Base-by-base conservation (phyloP, 208 protist genomes). In the Polymyxa betae region DNA sequence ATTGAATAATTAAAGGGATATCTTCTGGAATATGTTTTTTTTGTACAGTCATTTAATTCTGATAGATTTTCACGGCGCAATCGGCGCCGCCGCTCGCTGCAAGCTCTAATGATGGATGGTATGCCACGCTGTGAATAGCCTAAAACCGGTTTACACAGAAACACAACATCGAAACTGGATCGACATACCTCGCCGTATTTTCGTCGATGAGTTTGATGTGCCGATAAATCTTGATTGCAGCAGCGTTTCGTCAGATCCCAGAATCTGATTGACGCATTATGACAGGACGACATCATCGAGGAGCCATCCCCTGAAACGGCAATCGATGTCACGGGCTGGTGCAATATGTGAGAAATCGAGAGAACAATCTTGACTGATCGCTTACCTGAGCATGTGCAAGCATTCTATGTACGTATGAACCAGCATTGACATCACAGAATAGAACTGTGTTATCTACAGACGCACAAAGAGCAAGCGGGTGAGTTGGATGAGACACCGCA, bases 181-280 rank as follows among this genome's bases (percentile, higher is more conserved):
- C 16, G 72, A 82, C 5, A 43, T 5, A 82, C 72, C 72, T 82
- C 72, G n/a, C 72, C 72, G 72, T 82, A 82, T 82, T 82, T 82
- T n/a, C 72, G 72, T 38, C 72, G 72, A 82, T 82, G 72, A 5
- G 72, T 82, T n/a, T 82, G 72, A 82, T 82, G 72, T 40, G 72
- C 72, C 5, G 72, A 82, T 35, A 82, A 43, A 35, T 82, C 72
- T n/a, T 82, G 72, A 35, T 45, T 43, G 72, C 72, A 82, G 12
- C 35, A 35, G 35, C 72, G 72, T 35, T 82, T 82, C 12, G 72
- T 43, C 16, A 82, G 12, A n/a, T 82, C 72, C 72, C 72, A 82
- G n/a, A 82, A 82, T 5, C 72, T 5, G 5, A 82, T 82, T 5
- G 72, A 82, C 5, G 72, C n/a, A n/a, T 82, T n/a, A n/a, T 82